Base-by-base conservation (phyloP, 345 rosid species). In the Eucalyptus grandis region DNA sequence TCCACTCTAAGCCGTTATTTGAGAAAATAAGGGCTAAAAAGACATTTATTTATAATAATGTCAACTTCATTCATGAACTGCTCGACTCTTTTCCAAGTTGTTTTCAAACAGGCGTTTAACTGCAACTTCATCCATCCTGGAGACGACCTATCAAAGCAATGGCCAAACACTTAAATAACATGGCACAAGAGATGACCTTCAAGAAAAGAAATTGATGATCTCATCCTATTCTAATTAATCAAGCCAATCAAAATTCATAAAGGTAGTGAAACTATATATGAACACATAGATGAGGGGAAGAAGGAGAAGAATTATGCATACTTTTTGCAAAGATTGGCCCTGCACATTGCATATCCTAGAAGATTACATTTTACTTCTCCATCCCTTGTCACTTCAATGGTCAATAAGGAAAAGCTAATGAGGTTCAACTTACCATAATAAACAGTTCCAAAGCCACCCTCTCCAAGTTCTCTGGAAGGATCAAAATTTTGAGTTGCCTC, bases 361-460 rank as follows among this genome's bases (percentile, higher is more conserved):
- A 72, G 46, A 72, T 37, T 34, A 21, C 83, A 40, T 72, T 72
- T 37, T 37, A 72, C 47, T 37, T 72, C 83, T 72, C 0, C 40
- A 31, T 69, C 12, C 80, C 80, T 69, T 31, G 80, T 31, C 43
- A 37, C 47, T 72, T 72, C 0, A 0, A 69, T 69, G 82, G 82
- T 69, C 82, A 34, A 21, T 37, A 37, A 72, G 46, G 27, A 50
- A 46, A 40, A 81, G 43, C 30, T n/a, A 17, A 72, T 72, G 43
- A 21, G 31, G 62, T 37, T 50, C 47, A 37, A 69, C 91, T 90
- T 90, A 97, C 98, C 99, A n/a, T 94, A 89, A 86, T 97, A 98
- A 90, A 98, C 99, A 2, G 94, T 92, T 65, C 99, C 99, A 21
- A 95, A 98, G 49, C 99, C 99, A 46, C 99, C 99, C 50, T 96